These are phyloP conservation scores for Neonectria sp. DNA, from an alignment of 2,329 filamentous ascomycete genomes.

Conservation along the genomic window DNA sequence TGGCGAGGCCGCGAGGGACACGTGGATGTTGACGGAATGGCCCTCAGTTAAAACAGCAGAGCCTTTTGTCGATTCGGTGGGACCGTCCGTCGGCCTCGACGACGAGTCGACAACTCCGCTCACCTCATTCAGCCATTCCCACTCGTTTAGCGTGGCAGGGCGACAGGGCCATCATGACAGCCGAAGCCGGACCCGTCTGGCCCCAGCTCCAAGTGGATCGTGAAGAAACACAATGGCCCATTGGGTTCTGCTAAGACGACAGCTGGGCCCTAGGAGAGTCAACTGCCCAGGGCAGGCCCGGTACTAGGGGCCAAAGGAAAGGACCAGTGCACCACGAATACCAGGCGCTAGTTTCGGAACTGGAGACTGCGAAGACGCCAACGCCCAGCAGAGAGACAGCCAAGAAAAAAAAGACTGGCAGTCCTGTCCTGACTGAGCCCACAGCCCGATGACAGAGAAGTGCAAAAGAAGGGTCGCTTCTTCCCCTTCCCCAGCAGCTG, in stretches of 20 bases:
- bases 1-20: slow-evolving; percentile 31
- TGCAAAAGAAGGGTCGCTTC: slow-evolving; percentile 43
- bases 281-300: too few relatives aligned
- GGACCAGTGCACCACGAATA: too few relatives aligned
- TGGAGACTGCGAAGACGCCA: slow-evolving; percentile 11
- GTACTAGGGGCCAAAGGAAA: too few relatives aligned
- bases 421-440: too few relatives aligned
- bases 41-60: slow-evolving; percentile 23
- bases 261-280: not conserved
- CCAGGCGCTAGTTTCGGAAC: too few relatives aligned
- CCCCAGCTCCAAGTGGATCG: slow-evolving; percentile 23
- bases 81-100: slow-evolving; percentile 2
- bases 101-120: slow-evolving; percentile 13
- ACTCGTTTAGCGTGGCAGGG: slow-evolving; percentile 30
- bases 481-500: slow-evolving; percentile 38
- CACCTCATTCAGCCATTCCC: slow-evolving; percentile 13
- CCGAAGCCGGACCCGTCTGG: slow-evolving; percentile 33
- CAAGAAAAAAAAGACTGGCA: slow-evolving; percentile 4
- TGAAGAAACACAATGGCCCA: slow-evolving; percentile 19
- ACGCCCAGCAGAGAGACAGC: slow-evolving; percentile 3
- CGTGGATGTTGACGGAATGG: slow-evolving; percentile 37
- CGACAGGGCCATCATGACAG: slow-evolving; percentile 31
- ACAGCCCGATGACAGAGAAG: slow-evolving; percentile 6
- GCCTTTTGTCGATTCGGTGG: slow-evolving; percentile 28
- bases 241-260: too few relatives aligned